phyloP scores from a whole-genome alignment of 176 grass and related monocot species.

The Oryza officinalis region DNA sequence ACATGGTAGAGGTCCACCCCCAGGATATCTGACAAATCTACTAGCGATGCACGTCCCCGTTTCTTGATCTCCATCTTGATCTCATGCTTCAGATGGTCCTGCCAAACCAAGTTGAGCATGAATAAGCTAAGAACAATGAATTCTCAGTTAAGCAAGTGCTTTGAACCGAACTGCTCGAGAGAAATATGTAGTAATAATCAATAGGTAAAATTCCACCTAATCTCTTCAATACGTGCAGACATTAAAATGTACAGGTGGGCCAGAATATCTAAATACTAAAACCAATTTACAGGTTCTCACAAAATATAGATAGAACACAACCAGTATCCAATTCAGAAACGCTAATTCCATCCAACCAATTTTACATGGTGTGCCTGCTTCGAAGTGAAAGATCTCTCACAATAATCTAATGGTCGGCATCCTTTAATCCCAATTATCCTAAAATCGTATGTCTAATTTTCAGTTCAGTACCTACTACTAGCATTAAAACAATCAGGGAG shows the following conservation, averaged over 20 bases:
- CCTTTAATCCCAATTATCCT: background rate
- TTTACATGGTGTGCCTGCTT: background rate
- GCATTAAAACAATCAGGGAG: background rate
- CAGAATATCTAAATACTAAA: background rate
- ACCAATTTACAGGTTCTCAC: background rate
- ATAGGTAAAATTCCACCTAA: background rate
- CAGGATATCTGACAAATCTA: conserved; percentile 85
- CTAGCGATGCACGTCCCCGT: conserved; percentile 69
- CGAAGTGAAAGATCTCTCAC: background rate
- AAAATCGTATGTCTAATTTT: background rate
- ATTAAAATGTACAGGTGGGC: background rate
- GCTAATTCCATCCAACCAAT: background rate
- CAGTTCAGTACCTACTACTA: background rate
- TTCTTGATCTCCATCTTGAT: conserved; percentile 89
- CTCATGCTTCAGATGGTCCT: conserved; percentile 93
- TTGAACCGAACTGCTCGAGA: background rate
- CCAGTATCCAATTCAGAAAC: background rate
- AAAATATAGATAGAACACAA: background rate
- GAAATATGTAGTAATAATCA: background rate
- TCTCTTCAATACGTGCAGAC: background rate
- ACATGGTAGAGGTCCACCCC: conserved; percentile 94
- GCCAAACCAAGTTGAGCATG: conserved; percentile 32
- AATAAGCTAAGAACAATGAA: background rate
- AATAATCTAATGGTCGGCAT: background rate
- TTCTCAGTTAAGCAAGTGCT: background rate